Evolutionary conservation across 2,329 filamentous ascomycete species (phyloP).

Genomic region (Rosellinia necatrix): DNA sequence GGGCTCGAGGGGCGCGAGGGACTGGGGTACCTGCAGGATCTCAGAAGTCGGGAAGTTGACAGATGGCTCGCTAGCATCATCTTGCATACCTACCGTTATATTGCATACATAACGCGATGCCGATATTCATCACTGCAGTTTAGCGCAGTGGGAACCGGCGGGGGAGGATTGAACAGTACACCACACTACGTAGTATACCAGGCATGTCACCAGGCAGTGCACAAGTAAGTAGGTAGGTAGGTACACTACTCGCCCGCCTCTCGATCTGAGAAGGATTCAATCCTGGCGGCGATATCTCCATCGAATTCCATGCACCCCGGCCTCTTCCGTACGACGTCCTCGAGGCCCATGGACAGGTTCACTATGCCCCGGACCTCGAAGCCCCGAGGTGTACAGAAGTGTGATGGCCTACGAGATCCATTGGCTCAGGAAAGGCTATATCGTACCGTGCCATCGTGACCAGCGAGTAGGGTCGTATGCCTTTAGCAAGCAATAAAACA

Average conservation of each 20-base stretch:
- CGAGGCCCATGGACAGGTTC: no score
- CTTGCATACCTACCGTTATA: slow-evolving; percentile 26
- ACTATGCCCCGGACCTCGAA: no score
- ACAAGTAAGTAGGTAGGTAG: no score
- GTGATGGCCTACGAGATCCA: no score
- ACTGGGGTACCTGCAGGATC: slow-evolving; percentile 29
- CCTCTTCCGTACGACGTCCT: no score
- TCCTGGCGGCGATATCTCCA: not conserved
- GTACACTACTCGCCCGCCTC: not conserved
- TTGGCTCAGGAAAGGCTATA: no score
- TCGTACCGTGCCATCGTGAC: not conserved
- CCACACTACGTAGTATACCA: no score
- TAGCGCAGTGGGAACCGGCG: slow-evolving; percentile 2
- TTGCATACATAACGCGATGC: slow-evolving; percentile 21
- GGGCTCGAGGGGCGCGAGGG: slow-evolving; percentile 9
- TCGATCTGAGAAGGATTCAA: slow-evolving; percentile 1
- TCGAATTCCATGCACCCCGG: no score
- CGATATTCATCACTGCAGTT: not conserved
- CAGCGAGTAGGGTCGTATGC: no score
- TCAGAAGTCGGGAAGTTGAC: slow-evolving; percentile 19
- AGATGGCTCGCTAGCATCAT: slow-evolving; percentile 22
- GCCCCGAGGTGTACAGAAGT: no score
- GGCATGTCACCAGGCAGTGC: no score
- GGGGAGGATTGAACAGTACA: not conserved
- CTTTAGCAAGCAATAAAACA: no score